A percentile compares a stretch with the other conserved stretches of the same genome.
phyloP scores from a whole-genome alignment of 768 basidiomycete genomes.

The Myochromella boudieri region DNA sequence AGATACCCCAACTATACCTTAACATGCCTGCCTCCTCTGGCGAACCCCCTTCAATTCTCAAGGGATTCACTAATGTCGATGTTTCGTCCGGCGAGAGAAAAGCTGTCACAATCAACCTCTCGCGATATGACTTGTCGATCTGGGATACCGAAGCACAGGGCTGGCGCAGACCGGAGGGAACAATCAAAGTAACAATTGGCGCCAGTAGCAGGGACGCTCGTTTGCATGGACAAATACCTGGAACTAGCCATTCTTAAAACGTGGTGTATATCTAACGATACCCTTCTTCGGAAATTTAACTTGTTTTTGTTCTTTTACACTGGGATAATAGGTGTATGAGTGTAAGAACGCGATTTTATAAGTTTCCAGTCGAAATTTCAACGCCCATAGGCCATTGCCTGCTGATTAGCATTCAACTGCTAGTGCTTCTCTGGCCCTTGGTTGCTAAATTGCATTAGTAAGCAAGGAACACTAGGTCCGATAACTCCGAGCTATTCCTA shows the following conservation, averaged over 20 bases:
- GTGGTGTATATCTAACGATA: too few species aligned
- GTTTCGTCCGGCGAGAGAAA: slow-evolving; percentile 46
- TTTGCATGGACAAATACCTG: slow-evolving; percentile 43
- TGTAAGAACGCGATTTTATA: too few species aligned
- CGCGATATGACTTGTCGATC: slow-evolving; percentile 68
- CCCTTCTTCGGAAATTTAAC: too few species aligned
- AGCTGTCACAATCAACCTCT: slow-evolving; percentile 54
- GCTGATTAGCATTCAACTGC: too few species aligned
- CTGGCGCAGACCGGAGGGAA: slow-evolving; percentile 70
- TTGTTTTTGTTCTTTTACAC: too few species aligned
- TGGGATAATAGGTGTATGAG: too few species aligned
- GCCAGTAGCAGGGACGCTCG: slow-evolving; percentile 65
- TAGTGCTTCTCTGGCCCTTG: too few species aligned
- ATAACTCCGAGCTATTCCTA: too few species aligned
- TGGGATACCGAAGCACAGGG: slow-evolving; percentile 78
- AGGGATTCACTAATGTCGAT: slow-evolving; percentile 65
- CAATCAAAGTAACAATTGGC: slow-evolving; percentile 62
- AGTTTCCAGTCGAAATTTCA: too few species aligned
- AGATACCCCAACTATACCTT: slow-evolving; percentile 78
- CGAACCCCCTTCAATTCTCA: slow-evolving; percentile 72
- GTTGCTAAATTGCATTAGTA: too few species aligned
- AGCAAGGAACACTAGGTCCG: too few species aligned
- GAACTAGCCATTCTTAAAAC: background rate
- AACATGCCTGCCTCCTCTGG: slow-evolving; percentile 60
- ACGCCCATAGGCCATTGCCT: too few species aligned